These are phyloP conservation scores for Sporothrix curviconia DNA, from an alignment of 2,329 filamentous ascomycete species.

Conservation along the genomic window DNA sequence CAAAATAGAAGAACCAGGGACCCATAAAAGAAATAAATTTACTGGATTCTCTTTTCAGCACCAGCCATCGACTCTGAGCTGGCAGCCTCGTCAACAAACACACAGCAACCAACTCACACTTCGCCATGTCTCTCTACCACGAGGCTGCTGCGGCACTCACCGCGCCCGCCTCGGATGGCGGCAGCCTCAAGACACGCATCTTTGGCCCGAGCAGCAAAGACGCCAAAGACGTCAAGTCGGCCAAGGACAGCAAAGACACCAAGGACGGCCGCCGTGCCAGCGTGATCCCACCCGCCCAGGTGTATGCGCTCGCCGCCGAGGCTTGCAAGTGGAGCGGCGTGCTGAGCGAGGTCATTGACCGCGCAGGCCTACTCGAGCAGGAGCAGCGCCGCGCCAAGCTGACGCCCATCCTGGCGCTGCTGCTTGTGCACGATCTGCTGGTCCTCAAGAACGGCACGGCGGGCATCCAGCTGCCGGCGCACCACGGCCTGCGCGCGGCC, in stretches of 20 bases:
- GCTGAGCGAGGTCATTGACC: constrained; percentile 84
- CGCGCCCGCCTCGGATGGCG: constrained; percentile 57
- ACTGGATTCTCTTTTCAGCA: too few relatives aligned
- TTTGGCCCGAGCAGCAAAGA: constrained; percentile 55
- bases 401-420: constrained; percentile 68
- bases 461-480: constrained; percentile 73
- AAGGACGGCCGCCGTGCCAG: not conserved
- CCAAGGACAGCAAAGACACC: not conserved
- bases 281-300: constrained; percentile 71
- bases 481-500: constrained; percentile 68
- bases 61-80: too few relatives aligned
- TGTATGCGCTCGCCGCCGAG: constrained; percentile 83
- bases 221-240: constrained; percentile 2
- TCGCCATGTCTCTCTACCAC: constrained; percentile 83
- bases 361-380: constrained; percentile 63
- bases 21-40: too few relatives aligned
- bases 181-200: constrained; percentile 79
- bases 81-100: too few relatives aligned
- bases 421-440: constrained; percentile 81
- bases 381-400: constrained; percentile 61
- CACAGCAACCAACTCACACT: too few relatives aligned
- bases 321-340: constrained; percentile 84
- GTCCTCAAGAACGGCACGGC: constrained; percentile 50
- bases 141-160: constrained; percentile 75
- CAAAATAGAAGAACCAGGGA: too few relatives aligned